phyloP scores from a whole-genome alignment of 1,284 basidiomycete species.

The Irpex sp. region DNA sequence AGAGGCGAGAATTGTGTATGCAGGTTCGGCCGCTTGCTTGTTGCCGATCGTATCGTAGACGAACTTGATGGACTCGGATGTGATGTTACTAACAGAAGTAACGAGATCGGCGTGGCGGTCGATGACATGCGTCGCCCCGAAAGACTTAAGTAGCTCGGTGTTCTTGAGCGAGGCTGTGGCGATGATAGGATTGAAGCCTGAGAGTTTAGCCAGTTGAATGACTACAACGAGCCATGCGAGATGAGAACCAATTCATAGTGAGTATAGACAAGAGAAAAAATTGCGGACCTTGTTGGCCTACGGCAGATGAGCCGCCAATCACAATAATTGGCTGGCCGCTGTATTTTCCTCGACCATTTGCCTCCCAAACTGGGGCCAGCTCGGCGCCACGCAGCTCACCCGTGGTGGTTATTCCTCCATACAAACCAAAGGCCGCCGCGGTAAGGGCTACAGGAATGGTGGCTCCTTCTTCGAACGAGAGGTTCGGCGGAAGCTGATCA shows the following conservation, averaged over 20 bases:
- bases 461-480: constrained; percentile 20
- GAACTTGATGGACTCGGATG: constrained; percentile 24
- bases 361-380: constrained; percentile 16
- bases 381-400: constrained; percentile 7
- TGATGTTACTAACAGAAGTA: constrained; percentile 19
- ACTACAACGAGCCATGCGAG: constrained; percentile 25
- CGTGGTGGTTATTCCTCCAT: constrained; percentile 1
- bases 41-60: constrained; percentile 35
- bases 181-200: constrained; percentile 53
- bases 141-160: constrained; percentile 36
- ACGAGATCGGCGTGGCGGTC: constrained; percentile 33
- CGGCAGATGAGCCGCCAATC: constrained; percentile 33
- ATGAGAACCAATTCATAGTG: background rate
- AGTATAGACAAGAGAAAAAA: too few species aligned
- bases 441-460: constrained; percentile 18
- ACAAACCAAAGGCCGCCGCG: constrained; percentile 18
- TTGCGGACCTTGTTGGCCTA: constrained; percentile 32
- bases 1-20: constrained; percentile 14
- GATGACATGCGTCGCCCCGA: constrained; percentile 53
- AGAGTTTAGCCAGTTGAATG: constrained; percentile 50
- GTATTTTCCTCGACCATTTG: constrained; percentile 24
- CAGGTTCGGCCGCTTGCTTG: constrained; percentile 10
- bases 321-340: constrained; percentile 28
- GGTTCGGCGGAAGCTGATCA: constrained; percentile 12
- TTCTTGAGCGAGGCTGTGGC: constrained; percentile 47